phyloP scores from a whole-genome alignment of 768 basidiomycete species.

The Lentinus brumalis region DNA sequence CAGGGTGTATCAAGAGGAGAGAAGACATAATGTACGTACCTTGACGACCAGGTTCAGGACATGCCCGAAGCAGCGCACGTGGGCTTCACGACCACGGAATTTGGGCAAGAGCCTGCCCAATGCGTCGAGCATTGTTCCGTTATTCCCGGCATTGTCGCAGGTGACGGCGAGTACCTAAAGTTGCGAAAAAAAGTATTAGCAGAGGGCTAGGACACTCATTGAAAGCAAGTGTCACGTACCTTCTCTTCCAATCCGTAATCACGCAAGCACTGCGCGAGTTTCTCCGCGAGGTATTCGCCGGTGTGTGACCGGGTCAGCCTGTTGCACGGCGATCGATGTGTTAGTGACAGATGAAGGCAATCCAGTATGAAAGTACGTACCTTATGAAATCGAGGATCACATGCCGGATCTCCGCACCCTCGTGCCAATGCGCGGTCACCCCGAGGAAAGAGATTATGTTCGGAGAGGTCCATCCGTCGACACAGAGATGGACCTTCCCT shows the following conservation, averaged over 20 bases:
- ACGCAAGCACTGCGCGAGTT: neutral
- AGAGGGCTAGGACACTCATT: neutral
- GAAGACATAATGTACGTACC: slow-evolving; percentile 3
- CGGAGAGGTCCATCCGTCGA: no score
- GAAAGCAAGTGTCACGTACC: slow-evolving; percentile 1
- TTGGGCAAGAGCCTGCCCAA: neutral
- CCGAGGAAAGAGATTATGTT: slow-evolving; percentile 32
- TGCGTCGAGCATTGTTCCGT: slow-evolving; percentile 33
- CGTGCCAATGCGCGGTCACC: slow-evolving; percentile 26
- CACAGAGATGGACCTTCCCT: slow-evolving; percentile 28
- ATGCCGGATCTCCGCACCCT: slow-evolving; percentile 14
- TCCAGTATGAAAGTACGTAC: neutral
- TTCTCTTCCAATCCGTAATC: slow-evolving; percentile 9
- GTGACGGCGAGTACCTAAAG: slow-evolving; percentile 27
- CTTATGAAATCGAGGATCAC: slow-evolving; percentile 7
- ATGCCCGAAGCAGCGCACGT: slow-evolving; percentile 34
- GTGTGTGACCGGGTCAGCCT: slow-evolving; percentile 13
- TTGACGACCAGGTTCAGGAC: slow-evolving; percentile 36
- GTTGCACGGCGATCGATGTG: neutral
- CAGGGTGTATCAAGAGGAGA: neutral
- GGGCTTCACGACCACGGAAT: neutral
- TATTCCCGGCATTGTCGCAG: slow-evolving; percentile 40
- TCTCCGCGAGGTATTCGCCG: slow-evolving; percentile 5
- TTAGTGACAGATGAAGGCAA: neutral
- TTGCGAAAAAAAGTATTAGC: neutral